Conservation (phyloP, 345 rosid species). For the Brassica carinata region DNA sequence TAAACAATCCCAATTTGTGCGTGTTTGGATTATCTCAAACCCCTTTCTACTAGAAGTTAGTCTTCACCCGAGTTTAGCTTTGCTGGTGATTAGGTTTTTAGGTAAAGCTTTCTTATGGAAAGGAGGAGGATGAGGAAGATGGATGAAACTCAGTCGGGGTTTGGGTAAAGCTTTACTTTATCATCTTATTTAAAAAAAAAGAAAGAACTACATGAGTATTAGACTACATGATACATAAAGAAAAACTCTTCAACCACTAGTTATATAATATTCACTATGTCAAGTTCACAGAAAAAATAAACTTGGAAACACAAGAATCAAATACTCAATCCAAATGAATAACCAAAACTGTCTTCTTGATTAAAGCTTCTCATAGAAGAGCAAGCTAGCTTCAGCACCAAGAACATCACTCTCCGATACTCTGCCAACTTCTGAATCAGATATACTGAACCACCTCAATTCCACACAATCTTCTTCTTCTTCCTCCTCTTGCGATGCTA, state of each 20-base stretch:
- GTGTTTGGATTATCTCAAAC: too few species aligned
- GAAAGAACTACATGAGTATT: not conserved
- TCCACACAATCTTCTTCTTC: constrained; percentile 24
- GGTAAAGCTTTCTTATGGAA: too few species aligned
- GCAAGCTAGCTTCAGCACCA: constrained; percentile 83
- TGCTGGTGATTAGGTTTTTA: too few species aligned
- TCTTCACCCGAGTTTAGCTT: too few species aligned
- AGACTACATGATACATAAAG: not conserved
- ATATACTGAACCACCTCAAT: constrained; percentile 69
- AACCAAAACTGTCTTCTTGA: not conserved
- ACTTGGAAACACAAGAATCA: not conserved
- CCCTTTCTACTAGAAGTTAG: too few species aligned
- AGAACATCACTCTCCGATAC: constrained; percentile 77
- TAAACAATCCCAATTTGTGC: too few species aligned
- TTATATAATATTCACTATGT: not conserved
- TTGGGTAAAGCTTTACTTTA: not conserved
- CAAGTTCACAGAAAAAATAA: not conserved
- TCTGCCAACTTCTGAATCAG: constrained; percentile 64
- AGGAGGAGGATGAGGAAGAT: too few species aligned
- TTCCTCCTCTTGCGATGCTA: constrained; percentile 25
- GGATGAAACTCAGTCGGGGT: too few species aligned
- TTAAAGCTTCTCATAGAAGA: constrained; percentile 65
- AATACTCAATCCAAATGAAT: not conserved
- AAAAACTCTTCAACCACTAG: not conserved
- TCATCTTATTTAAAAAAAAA: not conserved